Base-by-base conservation (phyloP, 2,329 filamentous ascomycete species). In the Fusarium sarcochroum region DNA sequence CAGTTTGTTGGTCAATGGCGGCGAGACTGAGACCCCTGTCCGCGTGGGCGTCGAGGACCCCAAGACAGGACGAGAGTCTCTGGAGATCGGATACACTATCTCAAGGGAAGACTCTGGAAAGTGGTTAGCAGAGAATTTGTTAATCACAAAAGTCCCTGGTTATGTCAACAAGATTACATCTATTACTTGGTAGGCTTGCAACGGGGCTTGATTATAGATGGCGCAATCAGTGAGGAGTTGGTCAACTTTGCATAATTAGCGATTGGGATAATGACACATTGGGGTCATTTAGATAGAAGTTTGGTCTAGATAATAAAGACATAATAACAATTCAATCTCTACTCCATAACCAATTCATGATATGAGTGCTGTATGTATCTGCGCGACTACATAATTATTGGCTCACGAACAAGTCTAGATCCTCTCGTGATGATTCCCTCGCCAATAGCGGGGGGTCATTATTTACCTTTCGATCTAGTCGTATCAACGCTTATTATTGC, bases 21-120 rank as follows among this genome's bases (percentile, higher is more conserved):
- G 78, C 11, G 70, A 71, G 54, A 69, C 70, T 2, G 52, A 72
- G 2, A 63, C 63, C 4, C 44, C 52, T 34, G 70, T 84, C 32
- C 73, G 81, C 2, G 79, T 78, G 0, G 82, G 81, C 1, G 51
- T 83, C 3, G 82, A 83, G 63, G 80, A 83, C 40, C 75, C 75
- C 1, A 72, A 72, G 44, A 67, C 44, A 0, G 75, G 74, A 7
- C 38, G 66, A 11, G 78, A 82, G 70, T 77, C 73, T 1, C 63
- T 72, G 35, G 81, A 76, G 5, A 70, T 84, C 5, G 85, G 85
- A 6, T 86, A 85, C 55, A 79, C 76, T 2, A 84, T 87, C 46
- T 80, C 78, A 9, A 73, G 83, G 35, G 81, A 82, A 60, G 84
- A 86, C 60, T 78, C 81, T 5, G 84, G 85, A 1, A 75, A 70